Conservation (phyloP, 805 yeast species). For the Monosporozyma yasuniensis region DNA sequence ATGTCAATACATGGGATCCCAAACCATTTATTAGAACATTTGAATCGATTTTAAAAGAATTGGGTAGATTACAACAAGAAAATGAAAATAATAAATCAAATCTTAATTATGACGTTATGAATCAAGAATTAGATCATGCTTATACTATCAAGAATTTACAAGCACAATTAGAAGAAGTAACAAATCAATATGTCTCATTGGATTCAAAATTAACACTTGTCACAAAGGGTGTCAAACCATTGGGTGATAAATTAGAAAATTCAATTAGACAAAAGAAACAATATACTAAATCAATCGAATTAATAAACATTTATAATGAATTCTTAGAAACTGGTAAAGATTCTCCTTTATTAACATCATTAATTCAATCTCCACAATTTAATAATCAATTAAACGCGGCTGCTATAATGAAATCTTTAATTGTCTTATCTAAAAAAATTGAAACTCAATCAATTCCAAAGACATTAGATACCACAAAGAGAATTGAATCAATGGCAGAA, state of each 20-base stretch:
- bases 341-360: conserved; percentile 5
- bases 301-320: conserved; percentile 68
- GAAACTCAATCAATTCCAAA: conserved; percentile 44
- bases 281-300: conserved; percentile 59
- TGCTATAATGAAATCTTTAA: conserved; percentile 52
- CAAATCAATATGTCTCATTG: conserved; percentile 18
- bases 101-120: conserved; percentile 49
- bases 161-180: conserved; percentile 15
- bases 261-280: conserved; percentile 67
- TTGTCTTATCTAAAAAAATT: conserved; percentile 56
- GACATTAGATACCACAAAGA: conserved; percentile 27
- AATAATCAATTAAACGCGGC: conserved; percentile 53
- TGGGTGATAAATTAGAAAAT: conserved; percentile 58
- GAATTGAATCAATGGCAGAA: conserved; percentile 65
- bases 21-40: conserved; percentile 91
- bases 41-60: conserved; percentile 71
- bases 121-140: conserved; percentile 58
- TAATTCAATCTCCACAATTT: conserved; percentile 46
- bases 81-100: conserved; percentile 41
- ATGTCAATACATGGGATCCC: conserved; percentile 45
- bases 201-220: conserved; percentile 36
- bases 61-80: conserved; percentile 52
- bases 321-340: conserved; percentile 43
- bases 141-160: conserved; percentile 45
- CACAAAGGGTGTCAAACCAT: conserved; percentile 52